Evolutionary conservation across 108 stramenopile genomes (phyloP), one percentile per base, ranked within the genome.

Genomic region (Cyclotella choctawhatcheeana): DNA sequence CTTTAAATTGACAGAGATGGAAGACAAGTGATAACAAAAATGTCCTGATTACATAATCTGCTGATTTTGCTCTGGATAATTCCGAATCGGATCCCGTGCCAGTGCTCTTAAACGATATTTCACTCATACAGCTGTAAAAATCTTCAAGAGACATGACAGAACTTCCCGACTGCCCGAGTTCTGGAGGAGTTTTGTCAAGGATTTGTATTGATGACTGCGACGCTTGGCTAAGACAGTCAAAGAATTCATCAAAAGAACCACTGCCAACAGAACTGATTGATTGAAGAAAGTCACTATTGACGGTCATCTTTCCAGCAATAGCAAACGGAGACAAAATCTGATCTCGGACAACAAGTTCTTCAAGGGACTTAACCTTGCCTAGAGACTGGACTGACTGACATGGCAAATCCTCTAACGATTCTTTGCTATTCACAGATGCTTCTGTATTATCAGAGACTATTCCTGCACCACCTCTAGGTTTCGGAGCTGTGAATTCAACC

Each of bases 201-300:
- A n/a, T 48, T 48, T 8, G 37, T 40, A 10, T 4, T 17, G 47
- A 48, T n/a, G 8, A 17, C n/a, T 10, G 4, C 4, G 47, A 48
- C 4, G 47, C 47, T 48, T 48, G 47, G n/a, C 47, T 48, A 4
- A 48, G 47, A 48, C 47, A 48, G 18, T 48, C 47, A n/a, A 48
- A 48, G 47, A 48, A 48, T 48, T 48, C 47, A n/a, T n/a, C 8
- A n/a, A 48, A 48, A n/a, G 47, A 48, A 48, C 47, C n/a, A n/a
- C n/a, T n/a, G n/a, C n/a, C n/a, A n/a, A 4, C 47, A 4, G 47
- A 48, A n/a, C 47, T 48, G 47, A 48, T 8, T 10, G 47, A 48
- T 10, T 10, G 4, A 4, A 48, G 8, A n/a, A 48, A 48, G 4
- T 48, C 47, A 4, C 18, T n/a, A n/a, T 48, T n/a, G 47, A 48